phyloP scores from a whole-genome alignment of 306 rosid species.

The Carpinus fangiana region DNA sequence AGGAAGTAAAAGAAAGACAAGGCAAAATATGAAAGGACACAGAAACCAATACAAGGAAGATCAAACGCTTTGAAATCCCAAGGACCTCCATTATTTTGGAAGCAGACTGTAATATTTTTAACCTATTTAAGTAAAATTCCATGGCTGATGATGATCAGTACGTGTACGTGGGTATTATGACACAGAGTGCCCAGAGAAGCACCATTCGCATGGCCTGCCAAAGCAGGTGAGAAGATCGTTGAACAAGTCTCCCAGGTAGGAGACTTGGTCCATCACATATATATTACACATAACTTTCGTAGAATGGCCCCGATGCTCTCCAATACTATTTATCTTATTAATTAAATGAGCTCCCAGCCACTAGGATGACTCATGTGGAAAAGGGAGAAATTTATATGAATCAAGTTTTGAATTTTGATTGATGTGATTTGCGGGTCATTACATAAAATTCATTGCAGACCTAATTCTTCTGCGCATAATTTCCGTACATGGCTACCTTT shows the following conservation, averaged over 20 bases:
- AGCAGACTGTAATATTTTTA: not conserved
- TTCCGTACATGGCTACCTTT: too few relatives aligned
- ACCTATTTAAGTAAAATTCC: not conserved
- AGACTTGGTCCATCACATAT: too few relatives aligned
- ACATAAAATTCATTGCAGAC: too few relatives aligned
- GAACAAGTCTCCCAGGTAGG: constrained; percentile 15
- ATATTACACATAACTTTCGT: too few relatives aligned
- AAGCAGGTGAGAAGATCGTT: constrained; percentile 34
- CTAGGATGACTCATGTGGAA: too few relatives aligned
- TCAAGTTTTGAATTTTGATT: too few relatives aligned
- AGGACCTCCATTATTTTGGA: constrained; percentile 23
- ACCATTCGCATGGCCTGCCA: constrained; percentile 23
- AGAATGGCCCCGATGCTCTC: too few relatives aligned
- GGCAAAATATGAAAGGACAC: not conserved
- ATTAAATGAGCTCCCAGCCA: too few relatives aligned
- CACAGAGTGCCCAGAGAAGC: constrained; percentile 22
- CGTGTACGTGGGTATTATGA: not conserved
- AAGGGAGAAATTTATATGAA: too few relatives aligned
- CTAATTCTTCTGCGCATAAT: too few relatives aligned
- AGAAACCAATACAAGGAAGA: not conserved
- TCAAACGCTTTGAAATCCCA: not conserved
- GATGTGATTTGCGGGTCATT: too few relatives aligned
- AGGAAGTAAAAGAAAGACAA: constrained; percentile 31
- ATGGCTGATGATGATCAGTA: not conserved
- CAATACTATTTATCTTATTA: too few relatives aligned